Evolutionary conservation across 2,329 filamentous ascomycete species (phyloP), one percentile per base, ranked within the genome.

Genomic region (Fusarium chaquense): DNA sequence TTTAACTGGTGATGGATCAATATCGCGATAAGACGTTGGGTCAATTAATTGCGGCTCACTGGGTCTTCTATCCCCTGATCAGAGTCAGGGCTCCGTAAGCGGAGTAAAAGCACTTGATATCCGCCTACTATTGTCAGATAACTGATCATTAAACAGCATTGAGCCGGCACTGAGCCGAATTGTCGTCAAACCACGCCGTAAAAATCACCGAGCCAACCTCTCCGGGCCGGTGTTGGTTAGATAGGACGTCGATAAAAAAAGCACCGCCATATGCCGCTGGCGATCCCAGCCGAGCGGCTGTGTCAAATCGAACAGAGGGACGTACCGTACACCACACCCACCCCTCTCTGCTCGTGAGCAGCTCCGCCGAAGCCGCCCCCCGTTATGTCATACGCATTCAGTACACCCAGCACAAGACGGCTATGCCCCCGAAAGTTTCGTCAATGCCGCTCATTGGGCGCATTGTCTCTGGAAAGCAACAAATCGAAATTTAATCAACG

Each of bases 161-260:
- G 38, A 64, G 47, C 66, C 56, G 56, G 63, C 55, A 52, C 58
- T 61, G 58, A 63, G 49, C 63, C 46, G 51, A 57, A 36, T 50
- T 18, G 26, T 36, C 32, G 26, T 40, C 41, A 58, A 20, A 53
- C 24, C 26, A 58, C 24, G 38, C 49, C 35, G 43, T 60, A 24
- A 28, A 50, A 46, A 65, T 72, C 62, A 57, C 60, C 65, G 46
- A 70, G 67, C 60, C 68, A 74, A 74, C 62, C 62, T 43, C 26
- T 13, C 60, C 71, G 71, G 71, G 57, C 72, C 72, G 72, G 69
- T 71, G 67, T 52, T 72, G 69, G 64, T 59, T 62, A 69, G 62
- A 59, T 61, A 44, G 35, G 38, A 52, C 13, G 43, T 54, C 36
- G 46, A 57, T 36, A 44, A 63, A 65, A 51, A 54, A 47, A 56